These are phyloP conservation scores for Mucor racemosus DNA, from an alignment of 371 early-diverging fungal species.

Conservation along the genomic window DNA sequence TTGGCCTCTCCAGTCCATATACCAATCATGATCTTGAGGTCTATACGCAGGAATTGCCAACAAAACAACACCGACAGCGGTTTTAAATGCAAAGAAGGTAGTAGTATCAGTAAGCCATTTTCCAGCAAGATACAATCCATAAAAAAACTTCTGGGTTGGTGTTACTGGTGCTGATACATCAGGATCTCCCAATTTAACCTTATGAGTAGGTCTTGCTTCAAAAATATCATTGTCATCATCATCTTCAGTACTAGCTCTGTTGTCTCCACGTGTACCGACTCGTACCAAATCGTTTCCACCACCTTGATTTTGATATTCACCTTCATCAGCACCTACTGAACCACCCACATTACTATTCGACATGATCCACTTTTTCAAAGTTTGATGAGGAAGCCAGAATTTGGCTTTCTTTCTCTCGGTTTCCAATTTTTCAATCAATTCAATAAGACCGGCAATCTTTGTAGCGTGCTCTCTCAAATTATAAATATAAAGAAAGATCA, in stretches of 20 bases:
- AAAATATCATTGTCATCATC: slow-evolving; percentile 2
- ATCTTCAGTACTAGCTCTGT: not conserved
- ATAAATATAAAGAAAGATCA: slow-evolving; percentile 32
- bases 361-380: slow-evolving; percentile 31
- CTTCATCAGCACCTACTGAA: slow-evolving; percentile 20
- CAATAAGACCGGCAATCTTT: slow-evolving; percentile 16
- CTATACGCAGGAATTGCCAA: slow-evolving; percentile 41
- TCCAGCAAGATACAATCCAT: slow-evolving; percentile 18
- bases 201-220: not conserved
- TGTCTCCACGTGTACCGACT: slow-evolving; percentile 16
- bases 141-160: slow-evolving; percentile 29
- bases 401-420: slow-evolving; percentile 11
- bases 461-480: slow-evolving; percentile 30
- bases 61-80: slow-evolving; percentile 42
- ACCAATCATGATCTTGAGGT: slow-evolving; percentile 35
- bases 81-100: slow-evolving; percentile 44
- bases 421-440: slow-evolving; percentile 26
- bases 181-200: slow-evolving; percentile 31
- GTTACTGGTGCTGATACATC: slow-evolving; percentile 47
- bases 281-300: slow-evolving; percentile 20
- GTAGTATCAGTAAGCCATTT: slow-evolving; percentile 33
- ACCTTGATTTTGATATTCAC: slow-evolving; percentile 13
- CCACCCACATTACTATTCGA: slow-evolving; percentile 19
- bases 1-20: slow-evolving; percentile 45
- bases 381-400: slow-evolving; percentile 37